A percentile compares a stretch with the other conserved stretches of the same genome.
phyloP scores from a whole-genome alignment of 2,329 filamentous ascomycete genomes.

The Sporothrix brunneoviolacea region DNA sequence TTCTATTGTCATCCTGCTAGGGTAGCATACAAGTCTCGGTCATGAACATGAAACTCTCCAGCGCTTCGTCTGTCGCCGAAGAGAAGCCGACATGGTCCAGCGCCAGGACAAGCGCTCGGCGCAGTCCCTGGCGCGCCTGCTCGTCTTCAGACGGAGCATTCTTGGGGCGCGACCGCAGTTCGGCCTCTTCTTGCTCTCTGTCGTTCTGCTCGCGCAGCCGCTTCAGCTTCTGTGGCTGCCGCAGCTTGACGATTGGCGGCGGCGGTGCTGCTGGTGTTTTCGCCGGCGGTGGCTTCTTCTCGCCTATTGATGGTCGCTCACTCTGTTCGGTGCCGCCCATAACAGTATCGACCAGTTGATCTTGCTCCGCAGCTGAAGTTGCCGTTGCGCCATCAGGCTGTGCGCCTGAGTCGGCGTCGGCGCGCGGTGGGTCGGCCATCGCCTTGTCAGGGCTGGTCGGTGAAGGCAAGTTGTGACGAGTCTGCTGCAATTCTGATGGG shows the following conservation, averaged over 20 bases:
- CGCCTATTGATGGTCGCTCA: background rate
- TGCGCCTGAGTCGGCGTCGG: background rate
- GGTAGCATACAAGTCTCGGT: conserved; percentile 49
- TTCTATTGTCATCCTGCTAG: background rate
- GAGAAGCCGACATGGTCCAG: conserved; percentile 54
- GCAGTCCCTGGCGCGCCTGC: conserved; percentile 37
- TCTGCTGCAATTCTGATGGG: no score
- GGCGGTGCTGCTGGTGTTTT: conserved; percentile 3
- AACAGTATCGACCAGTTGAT: background rate
- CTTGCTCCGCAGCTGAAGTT: background rate
- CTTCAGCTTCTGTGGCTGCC: conserved; percentile 13
- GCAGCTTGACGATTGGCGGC: conserved; percentile 5
- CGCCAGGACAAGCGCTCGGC: conserved; percentile 49
- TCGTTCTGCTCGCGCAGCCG: conserved; percentile 12
- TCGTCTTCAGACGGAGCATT: conserved; percentile 21
- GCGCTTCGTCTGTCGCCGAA: conserved; percentile 45
- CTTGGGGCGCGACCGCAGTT: background rate
- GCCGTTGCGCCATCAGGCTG: background rate
- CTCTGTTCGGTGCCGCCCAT: conserved; percentile 3
- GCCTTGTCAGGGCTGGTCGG: background rate
- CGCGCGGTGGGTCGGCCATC: background rate
- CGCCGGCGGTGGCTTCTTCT: conserved; percentile 2
- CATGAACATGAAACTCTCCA: conserved; percentile 51
- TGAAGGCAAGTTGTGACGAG: background rate
- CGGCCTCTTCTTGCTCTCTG: background rate